A percentile compares a stretch with the other conserved stretches of the same genome.
These are phyloP conservation scores for Saturnispora halmiae DNA, from an alignment of 805 yeast genomes.

Conservation along the genomic window DNA sequence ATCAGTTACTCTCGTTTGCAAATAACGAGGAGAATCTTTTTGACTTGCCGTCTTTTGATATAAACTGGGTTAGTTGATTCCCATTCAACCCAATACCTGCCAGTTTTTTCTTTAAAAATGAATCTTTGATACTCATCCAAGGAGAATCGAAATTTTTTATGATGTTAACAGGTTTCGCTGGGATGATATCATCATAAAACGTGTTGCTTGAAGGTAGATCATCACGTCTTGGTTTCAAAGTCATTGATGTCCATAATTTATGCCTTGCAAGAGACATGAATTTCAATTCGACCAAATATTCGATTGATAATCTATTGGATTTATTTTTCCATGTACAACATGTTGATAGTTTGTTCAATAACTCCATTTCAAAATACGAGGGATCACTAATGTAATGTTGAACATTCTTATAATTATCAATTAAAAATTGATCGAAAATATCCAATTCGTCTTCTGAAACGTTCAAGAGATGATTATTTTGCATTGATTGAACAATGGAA, in stretches of 20 bases:
- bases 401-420: conserved; percentile 7
- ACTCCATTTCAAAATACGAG: conserved; percentile 3
- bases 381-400: conserved; percentile 1
- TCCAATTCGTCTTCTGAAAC: conserved; percentile 31
- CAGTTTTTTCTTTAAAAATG: not conserved
- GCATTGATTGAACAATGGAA: conserved; percentile 38
- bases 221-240: conserved; percentile 44
- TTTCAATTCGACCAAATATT: conserved; percentile 16
- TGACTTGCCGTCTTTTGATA: conserved; percentile 9
- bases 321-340: not conserved
- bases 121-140: conserved; percentile 12
- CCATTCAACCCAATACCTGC: conserved; percentile 8
- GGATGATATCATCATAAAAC: conserved; percentile 6
- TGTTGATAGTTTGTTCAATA: conserved; percentile 3
- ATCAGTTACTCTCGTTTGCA: too few relatives aligned
- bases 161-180: not conserved
- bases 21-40: conserved; percentile 6
- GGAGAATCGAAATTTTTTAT: conserved; percentile 9
- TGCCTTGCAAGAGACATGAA: conserved; percentile 37
- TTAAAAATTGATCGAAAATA: conserved; percentile 18
- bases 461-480: conserved; percentile 26
- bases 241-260: conserved; percentile 43
- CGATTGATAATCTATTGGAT: not conserved
- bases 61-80: conserved; percentile 7
- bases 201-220: conserved; percentile 8